Percentiles rank a stretch among this genome's conserved stretches.
phyloP scores from a whole-genome alignment of 2,329 filamentous ascomycete genomes.

The Fusarium odoratissimum region DNA sequence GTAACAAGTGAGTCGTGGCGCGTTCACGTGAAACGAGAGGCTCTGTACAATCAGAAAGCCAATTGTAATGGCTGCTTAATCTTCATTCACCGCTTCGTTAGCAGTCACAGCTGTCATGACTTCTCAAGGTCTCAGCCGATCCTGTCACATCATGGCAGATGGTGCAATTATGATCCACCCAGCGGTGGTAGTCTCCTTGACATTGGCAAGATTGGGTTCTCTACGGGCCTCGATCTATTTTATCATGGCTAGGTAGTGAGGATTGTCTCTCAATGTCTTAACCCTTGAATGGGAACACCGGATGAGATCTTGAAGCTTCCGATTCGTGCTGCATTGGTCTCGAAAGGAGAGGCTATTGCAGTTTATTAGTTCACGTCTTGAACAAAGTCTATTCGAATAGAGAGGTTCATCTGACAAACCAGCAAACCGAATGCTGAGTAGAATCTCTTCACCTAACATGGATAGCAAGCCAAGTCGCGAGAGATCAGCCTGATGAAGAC shows the following conservation, averaged over 20 bases:
- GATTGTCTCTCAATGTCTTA: background rate
- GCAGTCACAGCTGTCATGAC: background rate
- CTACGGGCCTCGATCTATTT: background rate
- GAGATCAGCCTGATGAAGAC: background rate
- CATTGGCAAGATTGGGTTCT: background rate
- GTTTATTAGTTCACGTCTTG: background rate
- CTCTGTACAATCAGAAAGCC: background rate
- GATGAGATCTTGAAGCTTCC: background rate
- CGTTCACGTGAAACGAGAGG: background rate
- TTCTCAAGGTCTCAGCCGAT: background rate
- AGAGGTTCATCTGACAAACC: background rate
- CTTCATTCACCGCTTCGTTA: constrained; percentile 18
- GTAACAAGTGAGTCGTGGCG: background rate
- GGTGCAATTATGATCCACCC: background rate
- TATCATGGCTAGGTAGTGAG: background rate
- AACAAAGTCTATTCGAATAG: background rate
- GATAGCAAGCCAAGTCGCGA: background rate
- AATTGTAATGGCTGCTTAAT: background rate
- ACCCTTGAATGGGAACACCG: background rate
- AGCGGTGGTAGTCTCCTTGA: background rate
- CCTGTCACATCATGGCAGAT: background rate
- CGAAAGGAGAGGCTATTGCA: background rate
- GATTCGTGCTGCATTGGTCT: background rate
- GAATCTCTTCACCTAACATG: background rate
- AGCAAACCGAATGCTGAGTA: background rate